Evolutionary conservation across 2,329 filamentous ascomycete genomes (phyloP).

Genomic region (Penicillium sumatraense): DNA sequence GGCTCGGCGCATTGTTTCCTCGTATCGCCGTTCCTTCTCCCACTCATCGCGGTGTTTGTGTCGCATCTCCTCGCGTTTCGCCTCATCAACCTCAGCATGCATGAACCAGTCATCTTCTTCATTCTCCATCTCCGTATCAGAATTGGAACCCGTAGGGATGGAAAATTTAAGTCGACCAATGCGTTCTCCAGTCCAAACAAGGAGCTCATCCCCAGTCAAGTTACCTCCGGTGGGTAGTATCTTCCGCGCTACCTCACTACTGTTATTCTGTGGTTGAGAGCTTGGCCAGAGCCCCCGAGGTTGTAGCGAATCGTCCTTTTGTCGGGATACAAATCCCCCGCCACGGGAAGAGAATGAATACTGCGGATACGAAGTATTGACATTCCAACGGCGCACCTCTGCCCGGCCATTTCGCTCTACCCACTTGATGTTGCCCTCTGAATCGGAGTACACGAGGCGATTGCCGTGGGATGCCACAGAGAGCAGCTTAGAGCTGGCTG

Average conservation of each 20-base stretch:
- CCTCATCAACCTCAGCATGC: conserved; percentile 33
- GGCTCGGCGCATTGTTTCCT: conserved; percentile 73
- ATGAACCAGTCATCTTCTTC: conserved; percentile 39
- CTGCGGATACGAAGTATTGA: conserved; percentile 51
- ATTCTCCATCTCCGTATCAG: conserved; percentile 39
- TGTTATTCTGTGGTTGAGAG: conserved; percentile 45
- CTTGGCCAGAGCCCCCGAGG: conserved; percentile 61
- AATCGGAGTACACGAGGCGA: conserved; percentile 80
- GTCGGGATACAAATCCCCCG: conserved; percentile 12
- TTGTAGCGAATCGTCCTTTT: conserved; percentile 40
- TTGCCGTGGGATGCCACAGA: conserved; percentile 82
- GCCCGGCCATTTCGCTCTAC: conserved; percentile 78
- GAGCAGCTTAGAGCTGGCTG: conserved; percentile 78
- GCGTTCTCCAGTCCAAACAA: conserved; percentile 88
- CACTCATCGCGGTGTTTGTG: conserved; percentile 37
- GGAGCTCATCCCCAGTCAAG: conserved; percentile 65
- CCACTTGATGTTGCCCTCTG: conserved; percentile 85
- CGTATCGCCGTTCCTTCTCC: conserved; percentile 59
- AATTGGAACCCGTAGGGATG: conserved; percentile 38
- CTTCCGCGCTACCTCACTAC: conserved; percentile 77
- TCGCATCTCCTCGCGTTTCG: conserved; percentile 35
- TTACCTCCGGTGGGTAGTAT: conserved; percentile 65
- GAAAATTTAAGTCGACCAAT: conserved; percentile 74
- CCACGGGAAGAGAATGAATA: conserved; percentile 15
- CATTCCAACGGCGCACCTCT: conserved; percentile 60